Base-by-base conservation (phyloP, 2,329 filamentous ascomycete species). In the Thielaviopsis populi region DNA sequence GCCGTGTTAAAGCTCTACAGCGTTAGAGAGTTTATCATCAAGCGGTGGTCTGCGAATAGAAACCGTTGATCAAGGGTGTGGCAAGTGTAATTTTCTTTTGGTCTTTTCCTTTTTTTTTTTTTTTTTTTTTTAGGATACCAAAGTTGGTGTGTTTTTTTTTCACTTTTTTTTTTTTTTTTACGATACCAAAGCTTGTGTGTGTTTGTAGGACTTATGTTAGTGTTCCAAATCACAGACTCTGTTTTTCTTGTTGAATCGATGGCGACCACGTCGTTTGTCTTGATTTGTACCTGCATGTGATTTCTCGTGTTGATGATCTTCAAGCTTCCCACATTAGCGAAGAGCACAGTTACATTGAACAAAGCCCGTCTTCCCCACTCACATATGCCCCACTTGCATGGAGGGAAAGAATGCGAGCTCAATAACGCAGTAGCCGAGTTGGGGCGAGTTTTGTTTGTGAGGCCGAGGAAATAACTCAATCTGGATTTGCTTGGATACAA, bases 11-110 rank as follows among this genome's bases (percentile, higher is more conserved):
- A 79, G 69, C 77, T 80, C 63, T 96, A 95, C 72, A 86, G 80
- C 69, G 80, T 96, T 24, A 80, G 89, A 66, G 91, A 96, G 72
- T 83, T 96, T 67, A 82, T 88, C 67, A 78, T 96, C 63, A 87
- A 84, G 75, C 81, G 92, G 67, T 96, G 91, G 90, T 83, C 88
- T 59, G 86, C 86, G 60, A 95, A 95, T 73, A 80, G 91, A 48
- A 92, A 85, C 73, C 74, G 78, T 64, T 76, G 69, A 58, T 46
- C 37, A n/a, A 27, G 46, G 33, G 22, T 27, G 19, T 22, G 46
- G 7, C 1, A n/a, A n/a, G n/a, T n/a, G n/a, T n/a, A n/a, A n/a
- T n/a, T n/a, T n/a, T n/a, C n/a, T n/a, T 22, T 1, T 22, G 17
- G 17, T 11, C 19, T 11, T 48, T 11, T 48, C 10, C n/a, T 11